Base-by-base conservation (phyloP, 495 filamentous ascomycete species). In the Podospora sp. region DNA sequence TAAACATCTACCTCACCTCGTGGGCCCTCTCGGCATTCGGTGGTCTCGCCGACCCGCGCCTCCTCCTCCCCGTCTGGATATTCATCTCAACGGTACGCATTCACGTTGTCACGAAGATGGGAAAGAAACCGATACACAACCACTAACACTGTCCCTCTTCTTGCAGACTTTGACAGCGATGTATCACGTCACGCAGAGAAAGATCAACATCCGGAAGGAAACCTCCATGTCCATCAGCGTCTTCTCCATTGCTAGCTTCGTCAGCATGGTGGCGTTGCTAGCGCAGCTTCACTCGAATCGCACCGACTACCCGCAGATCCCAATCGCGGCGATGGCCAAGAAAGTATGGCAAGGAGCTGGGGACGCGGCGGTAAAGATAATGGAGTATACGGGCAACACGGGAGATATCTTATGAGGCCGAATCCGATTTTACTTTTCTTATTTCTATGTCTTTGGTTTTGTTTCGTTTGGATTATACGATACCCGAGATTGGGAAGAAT, bases 41-140 rank as follows among this genome's bases (percentile, higher is more conserved):
- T 58, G 91, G 89, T 65, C 88, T 86, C 21, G 86, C 89, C 59
- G 91, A 93, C 74, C 89, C 90, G 0, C 87, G 90, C 26, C 85
- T 92, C 65, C 85, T 95, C n/a, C 81, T 95, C 4, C 91, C 91
- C 24, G 91, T 92, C 24, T 95, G 92, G 91, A 89, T 96, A 63
- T 88, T 88, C 59, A 94, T 96, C 63, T 90, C 92, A 60, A 92
- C 87, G 50, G 91, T 91, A 80, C 52, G 81, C 76, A 60, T 26
- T 51, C 22, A 55, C 22, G 29, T 33, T 22, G 24, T 22, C n/a
- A 35, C 35, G 8, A 24, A 63, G 11, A 55, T 21, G 29, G 29
- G n/a, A 56, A 3, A 33, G 29, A 33, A 33, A 33, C 29, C 29
- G 29, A 33, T 3, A 56, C 21, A 52, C 63, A 62, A 63, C 60